These are phyloP conservation scores for Diplodia mutila DNA, from an alignment of 2,329 filamentous ascomycete genomes.

Conservation along the genomic window DNA sequence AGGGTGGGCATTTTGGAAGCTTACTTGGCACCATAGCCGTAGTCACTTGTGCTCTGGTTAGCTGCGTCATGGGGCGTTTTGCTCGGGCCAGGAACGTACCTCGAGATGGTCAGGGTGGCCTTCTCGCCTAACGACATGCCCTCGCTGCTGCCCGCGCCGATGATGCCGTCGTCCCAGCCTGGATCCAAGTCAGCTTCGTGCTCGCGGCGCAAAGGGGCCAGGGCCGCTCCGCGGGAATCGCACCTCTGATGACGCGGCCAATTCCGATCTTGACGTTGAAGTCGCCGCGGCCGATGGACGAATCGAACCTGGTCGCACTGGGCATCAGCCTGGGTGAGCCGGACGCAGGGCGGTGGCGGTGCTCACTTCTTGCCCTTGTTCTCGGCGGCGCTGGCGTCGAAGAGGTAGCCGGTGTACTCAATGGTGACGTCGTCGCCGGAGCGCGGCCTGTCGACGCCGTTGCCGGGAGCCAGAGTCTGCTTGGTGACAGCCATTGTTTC, in stretches of 20 bases:
- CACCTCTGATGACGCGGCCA: slow-evolving; percentile 86
- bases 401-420: slow-evolving; percentile 88
- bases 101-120: slow-evolving; percentile 78
- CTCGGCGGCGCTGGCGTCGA: slow-evolving; percentile 68
- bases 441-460: slow-evolving; percentile 62
- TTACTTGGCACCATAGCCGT: slow-evolving; percentile 44
- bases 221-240: slow-evolving; percentile 30
- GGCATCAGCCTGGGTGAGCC: not conserved
- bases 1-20: slow-evolving; percentile 1
- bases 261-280: slow-evolving; percentile 80
- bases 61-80: slow-evolving; percentile 27
- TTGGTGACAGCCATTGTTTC: slow-evolving; percentile 66
- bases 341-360: not conserved
- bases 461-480: slow-evolving; percentile 64
- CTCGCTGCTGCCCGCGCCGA: slow-evolving; percentile 43
- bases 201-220: slow-evolving; percentile 29
- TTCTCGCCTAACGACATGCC: slow-evolving; percentile 92
- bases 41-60: slow-evolving; percentile 35
- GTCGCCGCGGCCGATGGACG: slow-evolving; percentile 75
- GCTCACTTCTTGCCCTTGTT: slow-evolving; percentile 71
- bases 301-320: slow-evolving; percentile 74
- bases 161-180: slow-evolving; percentile 71
- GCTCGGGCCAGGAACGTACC: slow-evolving; percentile 55
- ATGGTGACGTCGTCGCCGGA: slow-evolving; percentile 77
- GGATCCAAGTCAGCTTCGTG: slow-evolving; percentile 27